Evolutionary conservation across 2,329 filamentous ascomycete species (phyloP).

Genomic region (Pseudogymnoascus verrucosus): DNA sequence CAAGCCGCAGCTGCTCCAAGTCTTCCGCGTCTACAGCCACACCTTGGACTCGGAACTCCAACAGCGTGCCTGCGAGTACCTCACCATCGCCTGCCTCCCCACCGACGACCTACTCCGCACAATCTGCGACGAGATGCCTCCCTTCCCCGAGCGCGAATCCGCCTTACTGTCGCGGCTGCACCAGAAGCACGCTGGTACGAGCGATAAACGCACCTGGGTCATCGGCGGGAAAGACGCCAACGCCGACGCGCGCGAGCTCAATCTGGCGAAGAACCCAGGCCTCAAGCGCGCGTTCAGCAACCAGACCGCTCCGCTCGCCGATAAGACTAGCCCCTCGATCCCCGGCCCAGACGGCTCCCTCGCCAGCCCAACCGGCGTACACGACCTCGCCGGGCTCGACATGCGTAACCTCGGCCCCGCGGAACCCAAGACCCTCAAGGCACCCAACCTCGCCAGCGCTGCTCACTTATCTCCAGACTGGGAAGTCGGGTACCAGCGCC

Average conservation of each 20-base stretch:
- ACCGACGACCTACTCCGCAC: slow-evolving; percentile 89
- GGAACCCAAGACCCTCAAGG: slow-evolving; percentile 50
- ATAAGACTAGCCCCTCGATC: slow-evolving; percentile 38
- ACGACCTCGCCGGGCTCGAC: slow-evolving; percentile 76
- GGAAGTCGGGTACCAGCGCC: slow-evolving; percentile 79
- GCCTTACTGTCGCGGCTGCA: slow-evolving; percentile 86
- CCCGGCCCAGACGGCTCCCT: slow-evolving; percentile 37
- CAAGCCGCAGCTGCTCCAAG: slow-evolving; percentile 84
- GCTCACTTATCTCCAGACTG: slow-evolving; percentile 91
- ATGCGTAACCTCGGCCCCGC: slow-evolving; percentile 54
- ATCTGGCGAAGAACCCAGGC: slow-evolving; percentile 70
- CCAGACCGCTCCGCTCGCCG: slow-evolving; percentile 25
- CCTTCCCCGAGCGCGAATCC: slow-evolving; percentile 90
- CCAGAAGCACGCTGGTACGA: slow-evolving; percentile 86
- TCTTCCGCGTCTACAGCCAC: slow-evolving; percentile 89
- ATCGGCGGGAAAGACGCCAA: slow-evolving; percentile 97
- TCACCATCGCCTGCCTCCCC: slow-evolving; percentile 74
- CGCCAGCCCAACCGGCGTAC: slow-evolving; percentile 41
- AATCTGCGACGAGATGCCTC: slow-evolving; percentile 97
- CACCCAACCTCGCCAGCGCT: slow-evolving; percentile 82
- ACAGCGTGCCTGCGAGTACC: slow-evolving; percentile 91
- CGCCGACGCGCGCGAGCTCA: slow-evolving; percentile 68
- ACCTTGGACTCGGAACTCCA: slow-evolving; percentile 92
- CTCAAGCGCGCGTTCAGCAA: slow-evolving; percentile 81
- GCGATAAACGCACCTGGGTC: slow-evolving; percentile 94